Conservation (phyloP, 768 basidiomycete genomes). For the Pisolithus microcarpus region DNA sequence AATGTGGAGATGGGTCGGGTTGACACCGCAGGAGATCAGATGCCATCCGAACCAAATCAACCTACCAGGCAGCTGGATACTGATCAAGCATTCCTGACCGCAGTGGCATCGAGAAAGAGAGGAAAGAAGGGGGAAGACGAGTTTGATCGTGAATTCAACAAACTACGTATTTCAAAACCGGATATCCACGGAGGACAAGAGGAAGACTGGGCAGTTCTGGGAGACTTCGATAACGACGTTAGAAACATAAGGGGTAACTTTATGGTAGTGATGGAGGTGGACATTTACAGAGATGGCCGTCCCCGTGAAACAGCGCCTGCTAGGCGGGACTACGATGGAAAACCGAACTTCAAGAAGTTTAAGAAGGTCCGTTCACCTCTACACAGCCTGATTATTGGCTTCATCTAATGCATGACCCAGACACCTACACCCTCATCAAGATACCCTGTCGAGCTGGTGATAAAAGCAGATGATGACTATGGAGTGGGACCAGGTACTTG, state of each 20-base stretch:
- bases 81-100: slow-evolving; percentile 64
- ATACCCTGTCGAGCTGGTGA: slow-evolving; percentile 44
- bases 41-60: slow-evolving; percentile 7
- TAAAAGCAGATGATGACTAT: slow-evolving; percentile 45
- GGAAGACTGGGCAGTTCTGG: slow-evolving; percentile 53
- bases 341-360: slow-evolving; percentile 73
- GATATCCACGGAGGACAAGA: slow-evolving; percentile 41
- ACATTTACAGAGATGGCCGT: slow-evolving; percentile 35
- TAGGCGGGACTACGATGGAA: slow-evolving; percentile 37
- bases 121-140: slow-evolving; percentile 61
- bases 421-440: slow-evolving; percentile 20
- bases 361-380: slow-evolving; percentile 45
- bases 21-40: slow-evolving; percentile 11
- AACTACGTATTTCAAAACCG: slow-evolving; percentile 63
- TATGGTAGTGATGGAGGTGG: slow-evolving; percentile 69
- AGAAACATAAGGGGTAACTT: slow-evolving; percentile 63
- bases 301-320: slow-evolving; percentile 14
- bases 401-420: slow-evolving; percentile 12
- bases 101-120: slow-evolving; percentile 64
- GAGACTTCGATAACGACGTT: slow-evolving; percentile 56
- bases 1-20: slow-evolving; percentile 16
- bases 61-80: slow-evolving; percentile 34
- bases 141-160: slow-evolving; percentile 77
- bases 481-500: slow-evolving; percentile 45
- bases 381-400: slow-evolving; percentile 18